Evolutionary conservation across 1,284 basidiomycete species (phyloP), one percentile per base, ranked within the genome.

Genomic region (Melampsora abietis-canadensis): DNA sequence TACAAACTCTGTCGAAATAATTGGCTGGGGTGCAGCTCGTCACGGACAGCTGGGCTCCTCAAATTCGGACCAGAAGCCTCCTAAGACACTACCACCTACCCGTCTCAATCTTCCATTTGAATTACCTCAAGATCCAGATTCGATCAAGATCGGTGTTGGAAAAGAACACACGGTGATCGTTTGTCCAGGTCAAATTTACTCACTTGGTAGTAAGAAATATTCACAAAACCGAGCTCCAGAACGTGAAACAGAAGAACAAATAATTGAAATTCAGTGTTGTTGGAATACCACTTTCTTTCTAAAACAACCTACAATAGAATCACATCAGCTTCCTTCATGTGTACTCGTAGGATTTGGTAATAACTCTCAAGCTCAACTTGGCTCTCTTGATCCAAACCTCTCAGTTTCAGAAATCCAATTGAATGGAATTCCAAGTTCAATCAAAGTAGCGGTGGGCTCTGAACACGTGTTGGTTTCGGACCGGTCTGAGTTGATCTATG

Each of bases 271-370:
- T 2, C 48, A 65, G 24, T 46, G 46, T 40, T 44, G 60, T 30
- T 73, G 69, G 69, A 73, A 73, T 61, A 48, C 69, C 7, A 73
- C 46, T 31, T 73, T 73, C 37, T 15, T 73, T 48, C 24, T 70
- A 57, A 62, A 61, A 30, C 21, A 27, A 19, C 57, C n/a, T 21
- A 15, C 27, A 0, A 15, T 17, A 8, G 4, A 12, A 17, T 30
- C 46, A 24, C 2, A 12, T n/a, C 27, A 8, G 8, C 27, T n/a
- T 21, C 24, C 60, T 15, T 27, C 27, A 14, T 21, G 21, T 6
- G 7, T 19, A 31, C 62, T 73, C 19, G 21, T 64, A 1, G 69
- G 61, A 4, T 65, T 40, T 17, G 69, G 69, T 27, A 59, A 62
- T 51, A 73, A 73, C 37, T 34, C 62, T 5, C 69, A 73, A 21